Percentiles rank a stretch among this genome's conserved stretches.
Conservation (phyloP, 163 green algal genomes). For the Scenedesmus sp. region DNA sequence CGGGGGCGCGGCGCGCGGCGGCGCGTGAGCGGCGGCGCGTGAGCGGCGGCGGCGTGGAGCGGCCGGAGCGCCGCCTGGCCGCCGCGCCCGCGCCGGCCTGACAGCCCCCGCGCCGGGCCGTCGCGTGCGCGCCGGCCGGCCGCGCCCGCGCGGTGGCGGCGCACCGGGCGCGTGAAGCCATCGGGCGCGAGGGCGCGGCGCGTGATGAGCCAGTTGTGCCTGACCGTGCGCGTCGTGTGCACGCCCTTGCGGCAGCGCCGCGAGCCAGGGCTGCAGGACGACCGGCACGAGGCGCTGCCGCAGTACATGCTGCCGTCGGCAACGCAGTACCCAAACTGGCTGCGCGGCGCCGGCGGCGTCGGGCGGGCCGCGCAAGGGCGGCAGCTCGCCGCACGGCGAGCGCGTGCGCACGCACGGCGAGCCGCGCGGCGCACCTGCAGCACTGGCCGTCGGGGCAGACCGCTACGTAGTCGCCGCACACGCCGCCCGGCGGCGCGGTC, state of each 20-base stretch:
- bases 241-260: background rate
- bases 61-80: too few relatives aligned
- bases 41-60: too few relatives aligned
- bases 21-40: too few relatives aligned
- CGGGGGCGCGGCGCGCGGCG: too few relatives aligned
- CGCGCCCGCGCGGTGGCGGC: too few relatives aligned
- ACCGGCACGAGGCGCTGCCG: background rate
- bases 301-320: background rate
- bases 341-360: too few relatives aligned
- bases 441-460: slow-evolving; percentile 5
- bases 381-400: too few relatives aligned
- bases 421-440: background rate
- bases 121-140: too few relatives aligned
- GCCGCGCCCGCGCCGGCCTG: too few relatives aligned
- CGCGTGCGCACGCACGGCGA: background rate
- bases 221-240: background rate
- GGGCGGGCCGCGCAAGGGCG: too few relatives aligned
- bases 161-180: background rate
- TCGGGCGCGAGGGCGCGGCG: background rate
- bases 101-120: too few relatives aligned
- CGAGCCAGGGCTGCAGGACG: background rate
- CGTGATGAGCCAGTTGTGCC: background rate
- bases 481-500: background rate
- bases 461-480: slow-evolving; percentile 3
- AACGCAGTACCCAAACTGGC: background rate